Conservation (phyloP, 306 rosid species). For the Rosa lucieae region DNA sequence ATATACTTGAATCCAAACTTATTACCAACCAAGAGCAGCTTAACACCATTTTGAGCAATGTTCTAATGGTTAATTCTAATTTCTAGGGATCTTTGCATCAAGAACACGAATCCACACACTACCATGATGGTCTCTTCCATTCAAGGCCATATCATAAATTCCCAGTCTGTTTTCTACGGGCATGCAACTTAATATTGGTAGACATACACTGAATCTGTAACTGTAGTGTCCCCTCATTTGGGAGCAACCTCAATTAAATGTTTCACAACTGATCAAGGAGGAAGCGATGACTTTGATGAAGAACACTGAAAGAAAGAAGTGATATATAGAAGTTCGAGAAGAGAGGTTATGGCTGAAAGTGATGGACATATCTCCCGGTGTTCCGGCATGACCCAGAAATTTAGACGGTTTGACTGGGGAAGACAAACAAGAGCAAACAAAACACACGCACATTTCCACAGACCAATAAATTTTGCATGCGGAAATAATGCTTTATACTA, state of each 20-base stretch:
- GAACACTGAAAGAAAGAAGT: neutral
- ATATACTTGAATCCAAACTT: too few species aligned
- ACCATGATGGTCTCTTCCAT: neutral
- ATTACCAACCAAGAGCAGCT: neutral
- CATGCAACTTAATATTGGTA: neutral
- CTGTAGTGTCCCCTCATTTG: conserved; percentile 11
- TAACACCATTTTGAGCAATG: neutral
- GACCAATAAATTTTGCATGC: neutral
- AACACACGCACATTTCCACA: neutral
- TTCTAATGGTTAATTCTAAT: too few species aligned
- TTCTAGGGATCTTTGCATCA: neutral
- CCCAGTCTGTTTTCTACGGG: neutral
- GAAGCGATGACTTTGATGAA: neutral
- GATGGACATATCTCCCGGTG: neutral
- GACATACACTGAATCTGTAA: neutral
- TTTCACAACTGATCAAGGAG: neutral
- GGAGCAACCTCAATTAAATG: neutral
- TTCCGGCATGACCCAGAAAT: neutral
- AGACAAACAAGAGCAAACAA: neutral
- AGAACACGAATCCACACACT: neutral
- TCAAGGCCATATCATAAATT: neutral
- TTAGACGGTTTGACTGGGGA: neutral
- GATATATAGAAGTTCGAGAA: neutral
- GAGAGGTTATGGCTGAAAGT: neutral
- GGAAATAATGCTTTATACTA: too few species aligned